Conservation (phyloP, 352 stramenopile species). For the Pythium myriotylum region DNA sequence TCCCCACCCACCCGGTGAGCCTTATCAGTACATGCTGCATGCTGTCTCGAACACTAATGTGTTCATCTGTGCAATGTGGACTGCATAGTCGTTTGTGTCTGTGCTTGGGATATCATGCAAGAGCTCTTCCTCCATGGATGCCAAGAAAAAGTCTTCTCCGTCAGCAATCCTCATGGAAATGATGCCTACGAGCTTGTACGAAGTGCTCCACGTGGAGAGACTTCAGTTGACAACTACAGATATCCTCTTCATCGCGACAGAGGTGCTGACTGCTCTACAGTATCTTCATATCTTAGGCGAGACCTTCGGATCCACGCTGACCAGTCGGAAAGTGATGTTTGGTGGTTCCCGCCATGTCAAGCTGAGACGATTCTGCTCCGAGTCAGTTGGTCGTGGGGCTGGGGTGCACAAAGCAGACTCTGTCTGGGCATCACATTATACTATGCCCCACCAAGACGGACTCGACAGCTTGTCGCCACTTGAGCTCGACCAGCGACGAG, state of each 20-base stretch:
- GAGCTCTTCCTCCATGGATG: neutral
- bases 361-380: constrained; percentile 52
- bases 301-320: constrained; percentile 50
- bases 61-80: too few species aligned
- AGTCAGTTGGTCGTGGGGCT: constrained; percentile 36
- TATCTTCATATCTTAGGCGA: constrained; percentile 46
- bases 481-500: constrained; percentile 21
- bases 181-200: constrained; percentile 50
- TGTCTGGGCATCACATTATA: constrained; percentile 23
- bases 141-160: neutral
- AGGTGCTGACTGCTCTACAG: constrained; percentile 42
- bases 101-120: constrained; percentile 6
- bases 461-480: neutral
- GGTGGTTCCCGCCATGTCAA: constrained; percentile 41
- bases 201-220: constrained; percentile 51
- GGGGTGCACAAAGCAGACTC: constrained; percentile 15
- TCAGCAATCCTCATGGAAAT: constrained; percentile 34
- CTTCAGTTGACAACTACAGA: constrained; percentile 40
- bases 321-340: constrained; percentile 75
- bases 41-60: too few species aligned
- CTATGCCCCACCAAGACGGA: constrained; percentile 25
- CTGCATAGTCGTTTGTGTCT: constrained; percentile 7
- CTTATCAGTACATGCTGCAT: too few species aligned
- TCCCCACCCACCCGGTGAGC: too few species aligned
- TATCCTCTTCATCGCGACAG: constrained; percentile 47